A percentile compares a stretch with the other conserved stretches of the same genome.
phyloP scores from a whole-genome alignment of 768 basidiomycete species.

The Dioszegia crocea region DNA sequence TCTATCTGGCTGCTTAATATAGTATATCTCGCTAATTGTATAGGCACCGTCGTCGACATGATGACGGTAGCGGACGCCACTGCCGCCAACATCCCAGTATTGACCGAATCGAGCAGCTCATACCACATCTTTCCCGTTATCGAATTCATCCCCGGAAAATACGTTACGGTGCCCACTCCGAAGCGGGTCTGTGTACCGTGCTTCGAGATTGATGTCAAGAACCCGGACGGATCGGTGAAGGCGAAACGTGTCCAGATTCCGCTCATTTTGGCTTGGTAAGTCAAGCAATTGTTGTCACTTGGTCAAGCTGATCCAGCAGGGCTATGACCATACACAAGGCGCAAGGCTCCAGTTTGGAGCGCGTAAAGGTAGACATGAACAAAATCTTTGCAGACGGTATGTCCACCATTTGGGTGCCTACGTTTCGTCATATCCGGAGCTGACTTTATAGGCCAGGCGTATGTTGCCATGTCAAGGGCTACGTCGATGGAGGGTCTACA shows the following conservation, averaged over 20 bases:
- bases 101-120: not conserved
- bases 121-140: constrained; percentile 32
- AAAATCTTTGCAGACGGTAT: constrained; percentile 66
- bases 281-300: not conserved
- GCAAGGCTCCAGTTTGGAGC: constrained; percentile 60
- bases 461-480: constrained; percentile 47
- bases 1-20: not conserved
- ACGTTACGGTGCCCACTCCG: constrained; percentile 1
- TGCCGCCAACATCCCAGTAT: not conserved
- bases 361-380: constrained; percentile 84
- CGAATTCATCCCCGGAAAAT: constrained; percentile 24
- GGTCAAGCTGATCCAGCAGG: not conserved
- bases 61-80: constrained; percentile 27
- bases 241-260: constrained; percentile 59
- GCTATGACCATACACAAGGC: constrained; percentile 23
- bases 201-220: constrained; percentile 25
- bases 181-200: constrained; percentile 14
- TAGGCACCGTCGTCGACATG: constrained; percentile 32
- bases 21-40: not conserved
- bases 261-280: constrained; percentile 70
- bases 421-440: not conserved
- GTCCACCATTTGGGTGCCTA: not conserved
- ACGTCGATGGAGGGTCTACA: constrained; percentile 42
- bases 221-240: constrained; percentile 21
- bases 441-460: constrained; percentile 22